Percentiles rank a stretch among this genome's conserved stretches.
These are phyloP conservation scores for Euphorbia schlechtendalii DNA, from an alignment of 441 rosid species.

Conservation along the genomic window DNA sequence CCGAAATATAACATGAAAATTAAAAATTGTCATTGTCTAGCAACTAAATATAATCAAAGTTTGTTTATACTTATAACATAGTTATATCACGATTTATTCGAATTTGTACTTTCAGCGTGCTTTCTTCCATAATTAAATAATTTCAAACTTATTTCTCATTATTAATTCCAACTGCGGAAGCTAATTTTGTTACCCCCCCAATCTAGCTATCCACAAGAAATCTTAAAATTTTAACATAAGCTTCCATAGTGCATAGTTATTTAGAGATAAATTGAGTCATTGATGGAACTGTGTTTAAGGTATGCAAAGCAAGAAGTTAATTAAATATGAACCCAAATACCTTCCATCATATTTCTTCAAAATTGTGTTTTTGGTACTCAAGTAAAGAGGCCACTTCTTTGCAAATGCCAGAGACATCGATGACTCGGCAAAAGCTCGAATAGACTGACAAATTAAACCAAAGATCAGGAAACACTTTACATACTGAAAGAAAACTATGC, in stretches of 20 bases:
- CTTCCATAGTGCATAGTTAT: neutral
- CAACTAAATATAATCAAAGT: neutral
- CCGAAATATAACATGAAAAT: neutral
- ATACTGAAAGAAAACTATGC: slow-evolving; percentile 10
- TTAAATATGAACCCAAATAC: slow-evolving; percentile 35
- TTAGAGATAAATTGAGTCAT: neutral
- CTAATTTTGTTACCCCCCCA: neutral
- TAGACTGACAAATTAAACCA: slow-evolving; percentile 43
- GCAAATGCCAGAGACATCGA: slow-evolving; percentile 75
- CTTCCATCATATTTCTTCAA: slow-evolving; percentile 96
- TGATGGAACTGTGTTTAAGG: neutral
- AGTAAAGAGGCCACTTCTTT: slow-evolving; percentile 91
- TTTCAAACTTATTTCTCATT: neutral
- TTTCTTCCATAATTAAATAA: neutral
- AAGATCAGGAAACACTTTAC: slow-evolving; percentile 9
- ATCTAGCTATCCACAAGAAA: neutral
- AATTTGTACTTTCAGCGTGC: neutral
- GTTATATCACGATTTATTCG: neutral
- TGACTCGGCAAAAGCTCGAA: slow-evolving; percentile 86
- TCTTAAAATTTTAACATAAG: neutral
- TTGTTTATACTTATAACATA: neutral
- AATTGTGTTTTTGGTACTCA: slow-evolving; percentile 95
- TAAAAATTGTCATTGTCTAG: neutral
- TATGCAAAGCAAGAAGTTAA: slow-evolving; percentile 1
- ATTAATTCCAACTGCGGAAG: neutral